Conservation (phyloP, 2,329 filamentous ascomycete genomes). For the Fusarium solani-melongenae region DNA sequence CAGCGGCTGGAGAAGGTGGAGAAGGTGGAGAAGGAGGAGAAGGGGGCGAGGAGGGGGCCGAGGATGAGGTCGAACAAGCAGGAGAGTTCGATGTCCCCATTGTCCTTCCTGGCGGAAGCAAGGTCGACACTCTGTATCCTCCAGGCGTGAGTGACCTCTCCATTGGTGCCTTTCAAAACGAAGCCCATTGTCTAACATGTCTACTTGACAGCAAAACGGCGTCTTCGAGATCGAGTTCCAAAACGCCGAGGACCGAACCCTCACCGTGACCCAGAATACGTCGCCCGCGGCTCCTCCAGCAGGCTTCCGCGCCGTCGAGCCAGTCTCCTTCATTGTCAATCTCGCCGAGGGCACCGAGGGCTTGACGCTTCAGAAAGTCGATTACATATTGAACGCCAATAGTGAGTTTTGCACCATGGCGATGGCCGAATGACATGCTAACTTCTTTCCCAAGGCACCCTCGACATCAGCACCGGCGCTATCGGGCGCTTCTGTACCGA, state of each 20-base stretch:
- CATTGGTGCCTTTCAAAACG: neutral
- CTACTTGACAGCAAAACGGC: constrained; percentile 41
- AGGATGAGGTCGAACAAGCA: constrained; percentile 46
- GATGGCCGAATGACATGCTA: neutral
- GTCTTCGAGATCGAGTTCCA: constrained; percentile 54
- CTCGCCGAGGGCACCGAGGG: constrained; percentile 47
- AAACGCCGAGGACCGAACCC: constrained; percentile 48
- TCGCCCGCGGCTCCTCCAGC: constrained; percentile 48
- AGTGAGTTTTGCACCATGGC: constrained; percentile 37
- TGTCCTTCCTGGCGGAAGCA: constrained; percentile 47
- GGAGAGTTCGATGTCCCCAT: constrained; percentile 46
- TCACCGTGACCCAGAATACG: constrained; percentile 50
- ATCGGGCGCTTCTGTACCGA: neutral
- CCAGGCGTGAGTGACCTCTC: constrained; percentile 43
- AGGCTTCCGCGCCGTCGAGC: constrained; percentile 53
- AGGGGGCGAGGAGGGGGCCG: constrained; percentile 20
- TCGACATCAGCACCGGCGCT: neutral
- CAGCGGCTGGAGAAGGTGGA: neutral
- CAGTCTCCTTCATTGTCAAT: constrained; percentile 49
- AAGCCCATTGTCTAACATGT: neutral
- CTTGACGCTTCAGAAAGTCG: constrained; percentile 52
- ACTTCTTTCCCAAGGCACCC: neutral
- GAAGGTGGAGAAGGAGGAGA: neutral
- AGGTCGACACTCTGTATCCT: constrained; percentile 46
- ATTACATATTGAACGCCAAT: constrained; percentile 51